Percentiles rank a stretch among this genome's conserved stretches.
phyloP scores from a whole-genome alignment of 371 early-diverging fungal genomes.

The Choanephora cucurbitarum region DNA sequence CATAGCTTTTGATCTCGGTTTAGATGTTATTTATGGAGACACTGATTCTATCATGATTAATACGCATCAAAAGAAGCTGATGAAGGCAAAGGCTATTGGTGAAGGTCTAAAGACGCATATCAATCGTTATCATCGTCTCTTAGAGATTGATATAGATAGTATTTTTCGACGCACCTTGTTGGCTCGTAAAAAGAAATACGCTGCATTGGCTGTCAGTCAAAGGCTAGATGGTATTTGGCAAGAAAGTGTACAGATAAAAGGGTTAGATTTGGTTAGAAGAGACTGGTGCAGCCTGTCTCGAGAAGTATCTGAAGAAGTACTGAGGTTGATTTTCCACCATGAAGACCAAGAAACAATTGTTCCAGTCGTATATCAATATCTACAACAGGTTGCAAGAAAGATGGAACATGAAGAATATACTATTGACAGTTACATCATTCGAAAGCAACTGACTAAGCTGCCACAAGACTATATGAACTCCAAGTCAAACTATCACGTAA shows the following conservation, averaged over 20 bases:
- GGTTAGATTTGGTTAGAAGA: slow-evolving; percentile 93
- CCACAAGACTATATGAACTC: slow-evolving; percentile 84
- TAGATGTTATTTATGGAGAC: slow-evolving; percentile 99
- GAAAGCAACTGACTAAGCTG: slow-evolving; percentile 89
- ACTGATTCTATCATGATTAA: slow-evolving; percentile 99
- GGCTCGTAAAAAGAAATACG: slow-evolving; percentile 99
- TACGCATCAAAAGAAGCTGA: slow-evolving; percentile 69
- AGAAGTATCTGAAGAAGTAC: slow-evolving; percentile 78
- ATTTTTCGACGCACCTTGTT: slow-evolving; percentile 90
- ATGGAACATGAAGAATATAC: slow-evolving; percentile 61
- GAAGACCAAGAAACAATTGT: slow-evolving; percentile 58
- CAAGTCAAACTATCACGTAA: slow-evolving; percentile 88
- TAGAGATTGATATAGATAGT: slow-evolving; percentile 98
- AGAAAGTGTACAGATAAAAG: slow-evolving; percentile 85
- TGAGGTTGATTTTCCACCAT: slow-evolving; percentile 72
- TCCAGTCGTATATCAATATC: slow-evolving; percentile 10
- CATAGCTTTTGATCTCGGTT: slow-evolving; percentile 70
- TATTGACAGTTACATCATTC: slow-evolving; percentile 85
- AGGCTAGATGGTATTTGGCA: slow-evolving; percentile 51
- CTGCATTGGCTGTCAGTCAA: slow-evolving; percentile 72
- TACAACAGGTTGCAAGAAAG: slow-evolving; percentile 35
- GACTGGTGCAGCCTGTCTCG: slow-evolving; percentile 95
- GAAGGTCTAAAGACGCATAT: slow-evolving; percentile 72
- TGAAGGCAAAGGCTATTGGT: slow-evolving; percentile 75
- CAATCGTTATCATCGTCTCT: slow-evolving; percentile 84